phyloP scores from a whole-genome alignment of 345 rosid genomes.

The Populus ilicifolia region DNA sequence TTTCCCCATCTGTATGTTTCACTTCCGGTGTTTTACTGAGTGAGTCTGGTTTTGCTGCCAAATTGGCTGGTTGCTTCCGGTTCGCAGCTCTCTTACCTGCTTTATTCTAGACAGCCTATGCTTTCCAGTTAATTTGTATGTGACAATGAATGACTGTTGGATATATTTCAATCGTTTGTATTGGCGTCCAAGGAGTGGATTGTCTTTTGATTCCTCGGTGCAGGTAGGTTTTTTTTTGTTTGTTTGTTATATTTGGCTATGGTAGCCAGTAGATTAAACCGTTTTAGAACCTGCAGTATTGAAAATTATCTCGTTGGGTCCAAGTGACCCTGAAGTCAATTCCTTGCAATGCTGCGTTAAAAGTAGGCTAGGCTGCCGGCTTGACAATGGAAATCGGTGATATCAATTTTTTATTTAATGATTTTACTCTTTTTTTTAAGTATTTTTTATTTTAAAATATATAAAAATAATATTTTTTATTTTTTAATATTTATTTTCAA shows the following conservation, averaged over 20 bases:
- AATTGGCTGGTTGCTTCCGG: not conserved
- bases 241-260: not conserved
- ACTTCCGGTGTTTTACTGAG: not conserved
- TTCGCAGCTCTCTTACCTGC: not conserved
- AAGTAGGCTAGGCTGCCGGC: not conserved
- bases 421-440: no score
- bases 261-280: not conserved
- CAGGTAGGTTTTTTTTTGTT: not conserved
- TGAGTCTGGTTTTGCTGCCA: not conserved
- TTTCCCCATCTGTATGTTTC: slow-evolving; percentile 30
- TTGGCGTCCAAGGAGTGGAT: not conserved
- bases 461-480: no score
- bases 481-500: no score
- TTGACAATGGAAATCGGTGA: not conserved
- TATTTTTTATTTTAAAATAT: no score
- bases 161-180: not conserved
- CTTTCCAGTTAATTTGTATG: not conserved
- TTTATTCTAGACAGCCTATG: not conserved
- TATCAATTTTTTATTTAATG: no score
- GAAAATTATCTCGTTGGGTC: not conserved
- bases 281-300: not conserved
- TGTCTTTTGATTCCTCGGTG: not conserved
- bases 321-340: not conserved
- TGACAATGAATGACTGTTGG: not conserved
- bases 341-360: not conserved